phyloP scores from a whole-genome alignment of 176 grass and related monocot genomes.

The Thinopyrum elongatum region DNA sequence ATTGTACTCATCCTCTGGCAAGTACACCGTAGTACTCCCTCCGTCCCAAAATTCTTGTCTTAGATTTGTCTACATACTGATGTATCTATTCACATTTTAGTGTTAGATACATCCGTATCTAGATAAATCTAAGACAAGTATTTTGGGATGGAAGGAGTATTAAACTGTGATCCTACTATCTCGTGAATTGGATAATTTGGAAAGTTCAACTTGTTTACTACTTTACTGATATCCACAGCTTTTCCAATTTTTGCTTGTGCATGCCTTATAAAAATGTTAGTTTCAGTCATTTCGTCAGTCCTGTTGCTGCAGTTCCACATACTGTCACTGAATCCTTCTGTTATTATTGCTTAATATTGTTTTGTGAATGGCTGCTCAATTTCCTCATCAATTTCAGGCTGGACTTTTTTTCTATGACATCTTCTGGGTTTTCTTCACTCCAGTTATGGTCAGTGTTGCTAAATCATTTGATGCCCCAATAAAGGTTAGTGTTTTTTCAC shows the following conservation, averaged over 20 bases:
- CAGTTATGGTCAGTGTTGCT: constrained; percentile 96
- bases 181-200: neutral
- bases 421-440: constrained; percentile 99
- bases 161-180: neutral
- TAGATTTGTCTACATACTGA: too few relatives aligned
- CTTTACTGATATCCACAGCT: neutral
- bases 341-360: neutral
- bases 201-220: neutral
- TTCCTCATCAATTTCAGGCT: constrained; percentile 37
- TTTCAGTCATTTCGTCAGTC: constrained; percentile 10
- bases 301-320: constrained; percentile 6
- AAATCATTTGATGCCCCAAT: constrained; percentile 99
- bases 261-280: neutral
- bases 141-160: too few relatives aligned
- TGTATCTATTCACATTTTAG: too few relatives aligned
- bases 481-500: constrained; percentile 51
- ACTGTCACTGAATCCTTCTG: neutral
- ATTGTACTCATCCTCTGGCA: neutral
- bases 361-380: neutral
- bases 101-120: too few relatives aligned
- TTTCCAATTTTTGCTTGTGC: neutral
- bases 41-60: too few relatives aligned
- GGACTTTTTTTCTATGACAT: constrained; percentile 94
- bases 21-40: too few relatives aligned
- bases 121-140: too few relatives aligned